These are phyloP conservation scores for Ophiostoma ulmi DNA, from an alignment of 2,329 filamentous ascomycete genomes.

Conservation along the genomic window DNA sequence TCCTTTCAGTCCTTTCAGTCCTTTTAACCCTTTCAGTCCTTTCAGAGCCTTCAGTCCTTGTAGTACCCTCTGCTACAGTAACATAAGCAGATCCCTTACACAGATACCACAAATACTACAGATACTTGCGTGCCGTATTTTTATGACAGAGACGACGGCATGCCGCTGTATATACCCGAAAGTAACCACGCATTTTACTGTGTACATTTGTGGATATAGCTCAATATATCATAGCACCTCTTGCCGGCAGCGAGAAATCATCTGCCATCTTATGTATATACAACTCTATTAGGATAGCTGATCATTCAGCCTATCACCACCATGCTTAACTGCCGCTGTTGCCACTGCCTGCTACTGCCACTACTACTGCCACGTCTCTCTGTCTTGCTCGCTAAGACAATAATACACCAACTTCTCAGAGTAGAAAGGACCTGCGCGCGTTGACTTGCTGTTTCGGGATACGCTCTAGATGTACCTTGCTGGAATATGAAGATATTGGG, in stretches of 20 bases:
- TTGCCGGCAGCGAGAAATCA: neutral
- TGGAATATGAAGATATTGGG: neutral
- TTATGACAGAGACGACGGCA: neutral
- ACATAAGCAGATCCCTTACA: neutral
- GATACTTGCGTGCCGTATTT: neutral
- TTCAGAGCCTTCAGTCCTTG: neutral
- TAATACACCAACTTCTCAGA: neutral
- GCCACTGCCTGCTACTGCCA: neutral
- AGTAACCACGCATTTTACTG: neutral
- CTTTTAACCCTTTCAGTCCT: neutral
- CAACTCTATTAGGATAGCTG: neutral
- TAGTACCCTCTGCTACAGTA: neutral
- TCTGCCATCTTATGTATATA: too few relatives aligned
- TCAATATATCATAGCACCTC: neutral
- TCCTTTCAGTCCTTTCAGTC: neutral
- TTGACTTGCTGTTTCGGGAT: slow-evolving; percentile 21
- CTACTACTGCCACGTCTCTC: neutral
- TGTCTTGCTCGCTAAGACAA: neutral
- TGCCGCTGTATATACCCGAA: neutral
- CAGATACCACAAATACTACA: too few relatives aligned
- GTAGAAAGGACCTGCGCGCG: slow-evolving; percentile 8
- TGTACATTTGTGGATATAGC: neutral
- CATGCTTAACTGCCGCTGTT: neutral
- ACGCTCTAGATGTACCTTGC: neutral
- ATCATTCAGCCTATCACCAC: neutral